A percentile compares a stretch with the other conserved stretches of the same genome.
Conservation (phyloP, 495 filamentous ascomycete genomes). For the Polyplosphaeria fusca region DNA sequence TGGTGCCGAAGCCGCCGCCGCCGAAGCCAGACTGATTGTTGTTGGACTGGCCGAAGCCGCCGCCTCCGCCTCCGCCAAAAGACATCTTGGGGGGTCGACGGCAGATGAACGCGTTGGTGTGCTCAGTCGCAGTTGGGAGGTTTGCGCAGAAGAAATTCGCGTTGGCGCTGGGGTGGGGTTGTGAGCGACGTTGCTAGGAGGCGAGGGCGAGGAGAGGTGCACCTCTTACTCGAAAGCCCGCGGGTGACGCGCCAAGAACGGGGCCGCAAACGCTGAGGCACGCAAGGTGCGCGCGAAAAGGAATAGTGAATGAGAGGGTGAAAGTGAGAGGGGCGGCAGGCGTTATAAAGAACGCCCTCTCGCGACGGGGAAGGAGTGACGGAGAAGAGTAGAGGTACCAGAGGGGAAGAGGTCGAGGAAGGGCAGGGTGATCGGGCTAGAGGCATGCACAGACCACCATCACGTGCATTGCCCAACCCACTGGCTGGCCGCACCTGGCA, state of each 20-base stretch:
- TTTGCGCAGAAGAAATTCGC: slow-evolving; percentile 5
- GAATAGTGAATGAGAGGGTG: slow-evolving; percentile 14
- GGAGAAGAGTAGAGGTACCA: neutral
- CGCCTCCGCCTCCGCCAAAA: slow-evolving; percentile 38
- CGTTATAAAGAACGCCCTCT: no score
- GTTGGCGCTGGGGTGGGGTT: slow-evolving; percentile 10
- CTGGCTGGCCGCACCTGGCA: neutral
- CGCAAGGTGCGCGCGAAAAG: neutral
- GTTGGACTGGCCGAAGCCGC: slow-evolving; percentile 55
- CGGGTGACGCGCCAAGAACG: slow-evolving; percentile 22
- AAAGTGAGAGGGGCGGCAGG: no score
- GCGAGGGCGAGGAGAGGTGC: neutral
- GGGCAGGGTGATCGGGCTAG: neutral
- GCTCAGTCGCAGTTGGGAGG: slow-evolving; percentile 4
- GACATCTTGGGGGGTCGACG: slow-evolving; percentile 28
- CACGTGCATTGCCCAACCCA: no score
- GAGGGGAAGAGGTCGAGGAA: neutral
- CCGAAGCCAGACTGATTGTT: slow-evolving; percentile 40
- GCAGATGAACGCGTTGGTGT: slow-evolving; percentile 5
- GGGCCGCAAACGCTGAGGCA: neutral
- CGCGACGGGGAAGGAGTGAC: slow-evolving; percentile 12
- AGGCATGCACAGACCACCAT: neutral
- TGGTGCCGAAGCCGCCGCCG: slow-evolving; percentile 27
- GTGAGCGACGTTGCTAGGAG: slow-evolving; percentile 3
- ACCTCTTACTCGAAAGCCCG: neutral